A percentile compares a stretch with the other conserved stretches of the same genome.
Evolutionary conservation across 164 flowering plant genomes (phyloP).

Genomic region (Vitis riparia): DNA sequence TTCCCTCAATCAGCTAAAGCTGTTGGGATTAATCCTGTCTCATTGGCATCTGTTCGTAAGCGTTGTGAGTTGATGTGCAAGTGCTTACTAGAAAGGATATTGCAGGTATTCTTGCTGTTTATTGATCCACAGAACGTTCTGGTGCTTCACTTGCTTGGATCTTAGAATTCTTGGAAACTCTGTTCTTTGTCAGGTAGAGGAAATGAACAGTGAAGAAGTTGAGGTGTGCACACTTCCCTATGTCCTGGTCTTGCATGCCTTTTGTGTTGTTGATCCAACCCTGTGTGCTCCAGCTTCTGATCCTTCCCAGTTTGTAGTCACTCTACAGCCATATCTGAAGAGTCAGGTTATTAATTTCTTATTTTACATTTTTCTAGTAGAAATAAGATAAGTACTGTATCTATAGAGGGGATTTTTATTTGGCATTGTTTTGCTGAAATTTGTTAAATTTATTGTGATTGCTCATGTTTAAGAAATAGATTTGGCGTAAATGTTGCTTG

Average conservation of each 20-base stretch:
- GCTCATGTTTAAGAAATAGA: no score
- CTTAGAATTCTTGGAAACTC: neutral
- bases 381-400: no score
- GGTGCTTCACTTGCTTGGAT: neutral
- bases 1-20: slow-evolving; percentile 92
- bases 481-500: no score
- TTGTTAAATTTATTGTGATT: no score
- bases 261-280: slow-evolving; percentile 88
- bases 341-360: slow-evolving; percentile 56
- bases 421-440: no score
- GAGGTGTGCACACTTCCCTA: slow-evolving; percentile 80
- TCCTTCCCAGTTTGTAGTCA: slow-evolving; percentile 93
- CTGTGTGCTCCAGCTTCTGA: slow-evolving; percentile 92
- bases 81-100: slow-evolving; percentile 82
- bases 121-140: neutral
- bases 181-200: slow-evolving; percentile 63
- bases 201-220: slow-evolving; percentile 58
- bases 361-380: neutral
- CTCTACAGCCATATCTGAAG: slow-evolving; percentile 94
- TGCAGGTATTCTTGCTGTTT: slow-evolving; percentile 60
- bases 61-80: slow-evolving; percentile 98
- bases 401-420: no score
- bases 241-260: slow-evolving; percentile 86
- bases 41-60: slow-evolving; percentile 75
- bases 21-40: slow-evolving; percentile 78